These are phyloP conservation scores for Pulveroboletus sp. DNA, from an alignment of 768 basidiomycete species.

Conservation along the genomic window DNA sequence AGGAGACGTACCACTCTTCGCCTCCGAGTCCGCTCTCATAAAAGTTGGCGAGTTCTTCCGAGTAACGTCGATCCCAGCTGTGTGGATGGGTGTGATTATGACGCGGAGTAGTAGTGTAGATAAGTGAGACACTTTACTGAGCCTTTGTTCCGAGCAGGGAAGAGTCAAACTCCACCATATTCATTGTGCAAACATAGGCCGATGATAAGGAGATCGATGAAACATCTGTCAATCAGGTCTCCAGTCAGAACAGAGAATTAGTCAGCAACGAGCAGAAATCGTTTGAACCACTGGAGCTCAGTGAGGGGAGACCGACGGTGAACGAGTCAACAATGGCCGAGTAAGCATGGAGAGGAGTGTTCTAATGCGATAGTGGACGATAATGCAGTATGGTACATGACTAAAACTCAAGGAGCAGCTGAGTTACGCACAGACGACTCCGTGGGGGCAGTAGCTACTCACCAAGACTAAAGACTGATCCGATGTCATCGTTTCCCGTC, in stretches of 20 bases:
- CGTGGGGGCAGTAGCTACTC: background rate
- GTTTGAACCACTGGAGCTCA: background rate
- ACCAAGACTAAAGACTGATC: slow-evolving; percentile 5
- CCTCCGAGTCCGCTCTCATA: slow-evolving; percentile 79
- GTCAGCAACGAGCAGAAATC: slow-evolving; percentile 11
- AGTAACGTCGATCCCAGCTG: slow-evolving; percentile 79
- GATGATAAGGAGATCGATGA: background rate
- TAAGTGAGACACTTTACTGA: slow-evolving; percentile 47
- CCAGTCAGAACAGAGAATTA: slow-evolving; percentile 4
- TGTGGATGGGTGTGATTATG: background rate
- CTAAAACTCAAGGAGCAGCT: background rate
- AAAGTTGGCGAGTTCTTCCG: slow-evolving; percentile 66
- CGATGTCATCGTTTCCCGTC: slow-evolving; percentile 42
- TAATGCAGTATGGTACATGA: slow-evolving; percentile 21
- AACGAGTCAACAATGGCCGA: background rate
- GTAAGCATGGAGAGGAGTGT: slow-evolving; percentile 13
- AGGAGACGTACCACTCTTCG: slow-evolving; percentile 63
- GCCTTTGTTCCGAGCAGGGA: slow-evolving; percentile 77
- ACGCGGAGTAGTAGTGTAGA: background rate
- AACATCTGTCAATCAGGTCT: background rate
- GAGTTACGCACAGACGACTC: background rate
- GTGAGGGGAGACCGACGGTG: background rate
- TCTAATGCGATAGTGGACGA: slow-evolving; percentile 15
- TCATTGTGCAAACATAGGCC: slow-evolving; percentile 21
- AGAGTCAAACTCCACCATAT: slow-evolving; percentile 48